Evolutionary conservation across 371 early-diverging fungal genomes (phyloP).

Genomic region (Basidiobolus meristosporus): DNA sequence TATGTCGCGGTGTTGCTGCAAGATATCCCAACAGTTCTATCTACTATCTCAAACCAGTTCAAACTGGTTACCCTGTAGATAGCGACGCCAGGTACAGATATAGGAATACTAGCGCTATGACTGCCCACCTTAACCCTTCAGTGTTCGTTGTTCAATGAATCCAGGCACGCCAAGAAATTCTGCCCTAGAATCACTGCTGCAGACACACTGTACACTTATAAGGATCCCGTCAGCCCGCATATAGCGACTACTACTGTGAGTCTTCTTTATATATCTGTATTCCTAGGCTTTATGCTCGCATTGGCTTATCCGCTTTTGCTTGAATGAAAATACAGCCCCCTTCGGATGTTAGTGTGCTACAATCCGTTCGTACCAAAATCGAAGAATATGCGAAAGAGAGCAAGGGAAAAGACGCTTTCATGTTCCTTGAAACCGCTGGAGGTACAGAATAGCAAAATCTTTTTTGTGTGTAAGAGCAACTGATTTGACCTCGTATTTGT

Average conservation of each 20-base stretch:
- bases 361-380: background rate
- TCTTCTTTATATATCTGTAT: too few species aligned
- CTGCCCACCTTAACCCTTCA: conserved; percentile 19
- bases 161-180: conserved; percentile 10
- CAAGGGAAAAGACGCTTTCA: background rate
- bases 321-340: background rate
- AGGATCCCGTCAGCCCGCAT: conserved; percentile 63
- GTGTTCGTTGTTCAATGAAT: too few species aligned
- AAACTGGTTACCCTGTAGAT: conserved; percentile 67
- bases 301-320: background rate
- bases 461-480: background rate
- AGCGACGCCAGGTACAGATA: conserved; percentile 42
- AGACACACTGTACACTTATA: conserved; percentile 34
- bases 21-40: conserved; percentile 5
- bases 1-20: conserved; percentile 28
- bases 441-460: conserved; percentile 11
- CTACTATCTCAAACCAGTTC: conserved; percentile 61
- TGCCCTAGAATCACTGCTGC: conserved; percentile 17
- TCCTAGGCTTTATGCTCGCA: background rate
- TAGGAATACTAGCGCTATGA: background rate
- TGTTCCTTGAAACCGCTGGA: conserved; percentile 40
- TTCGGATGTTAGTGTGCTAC: conserved; percentile 4
- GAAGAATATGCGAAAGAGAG: background rate
- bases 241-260: conserved; percentile 18
- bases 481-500: background rate